phyloP scores from a whole-genome alignment of 148 eudicot species.

The Nyssa sinensis region DNA sequence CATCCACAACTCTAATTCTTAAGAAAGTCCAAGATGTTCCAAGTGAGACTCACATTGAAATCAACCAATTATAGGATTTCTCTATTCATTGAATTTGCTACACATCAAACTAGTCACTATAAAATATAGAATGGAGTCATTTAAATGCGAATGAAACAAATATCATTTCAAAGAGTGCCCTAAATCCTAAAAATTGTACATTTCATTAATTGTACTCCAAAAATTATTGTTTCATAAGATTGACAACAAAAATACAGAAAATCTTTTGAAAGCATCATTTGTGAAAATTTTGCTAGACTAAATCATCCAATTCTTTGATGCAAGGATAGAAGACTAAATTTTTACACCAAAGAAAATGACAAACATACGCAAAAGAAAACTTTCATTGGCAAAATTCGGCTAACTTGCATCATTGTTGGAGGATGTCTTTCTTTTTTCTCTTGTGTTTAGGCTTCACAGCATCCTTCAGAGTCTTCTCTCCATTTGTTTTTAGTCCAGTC shows the following conservation, averaged over 20 bases:
- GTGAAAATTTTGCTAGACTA: not conserved
- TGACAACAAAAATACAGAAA: not conserved
- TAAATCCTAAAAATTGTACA: not conserved
- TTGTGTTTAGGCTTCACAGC: constrained; percentile 71
- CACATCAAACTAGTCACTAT: too few relatives aligned
- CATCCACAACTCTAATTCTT: too few relatives aligned
- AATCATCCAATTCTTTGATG: not conserved
- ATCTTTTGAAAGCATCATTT: not conserved
- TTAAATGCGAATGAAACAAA: too few relatives aligned
- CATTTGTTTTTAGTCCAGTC: constrained; percentile 10
- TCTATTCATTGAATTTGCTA: too few relatives aligned
- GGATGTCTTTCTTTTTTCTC: constrained; percentile 49
- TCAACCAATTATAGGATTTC: too few relatives aligned
- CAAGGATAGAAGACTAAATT: not conserved
- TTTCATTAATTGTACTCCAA: not conserved
- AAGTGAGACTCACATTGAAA: too few relatives aligned
- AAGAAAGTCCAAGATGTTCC: too few relatives aligned
- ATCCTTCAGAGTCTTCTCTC: constrained; percentile 52
- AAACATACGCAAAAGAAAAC: not conserved
- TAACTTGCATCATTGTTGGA: constrained; percentile 32
- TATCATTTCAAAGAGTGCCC: not conserved
- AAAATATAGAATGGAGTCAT: too few relatives aligned
- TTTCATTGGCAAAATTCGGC: constrained; percentile 8
- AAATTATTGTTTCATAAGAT: too few relatives aligned
- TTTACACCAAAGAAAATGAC: not conserved